phyloP scores from a whole-genome alignment of 2,329 filamentous ascomycete genomes.

The Sporothrix brunneoviolacea region DNA sequence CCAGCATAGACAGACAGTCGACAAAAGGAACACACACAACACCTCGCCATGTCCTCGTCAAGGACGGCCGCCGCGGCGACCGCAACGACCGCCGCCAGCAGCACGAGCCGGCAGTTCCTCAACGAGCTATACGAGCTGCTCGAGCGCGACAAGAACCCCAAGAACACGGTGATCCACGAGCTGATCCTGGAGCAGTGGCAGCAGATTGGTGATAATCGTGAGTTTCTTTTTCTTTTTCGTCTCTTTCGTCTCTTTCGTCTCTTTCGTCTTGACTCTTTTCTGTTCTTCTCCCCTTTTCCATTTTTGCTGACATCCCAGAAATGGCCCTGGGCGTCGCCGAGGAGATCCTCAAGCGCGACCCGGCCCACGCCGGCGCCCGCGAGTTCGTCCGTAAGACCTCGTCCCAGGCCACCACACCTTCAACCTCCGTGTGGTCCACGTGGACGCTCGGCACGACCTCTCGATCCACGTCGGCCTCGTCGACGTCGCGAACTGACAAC shows the following conservation, averaged over 20 bases:
- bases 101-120: constrained; percentile 8
- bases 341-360: constrained; percentile 15
- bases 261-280: no score
- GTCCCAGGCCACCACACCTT: constrained; percentile 1
- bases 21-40: not conserved
- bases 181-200: constrained; percentile 17
- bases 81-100: not conserved
- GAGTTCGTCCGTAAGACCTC: constrained; percentile 6
- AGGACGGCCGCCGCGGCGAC: not conserved
- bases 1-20: no score
- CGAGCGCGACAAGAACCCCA: constrained; percentile 8
- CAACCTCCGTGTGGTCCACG: constrained; percentile 20
- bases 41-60: not conserved
- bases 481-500: not conserved
- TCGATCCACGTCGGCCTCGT: constrained; percentile 20
- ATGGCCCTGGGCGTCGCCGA: constrained; percentile 12
- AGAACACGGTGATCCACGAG: constrained; percentile 13
- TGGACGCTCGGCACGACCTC: constrained; percentile 31
- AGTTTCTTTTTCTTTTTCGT: not conserved
- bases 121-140: constrained; percentile 17
- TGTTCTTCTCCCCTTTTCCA: not conserved
- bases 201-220: constrained; percentile 10
- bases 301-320: not conserved
- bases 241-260: no score
- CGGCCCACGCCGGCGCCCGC: constrained; percentile 4